Evolutionary conservation across 306 rosid genomes (phyloP).

Genomic region (Fragaria vesca): DNA sequence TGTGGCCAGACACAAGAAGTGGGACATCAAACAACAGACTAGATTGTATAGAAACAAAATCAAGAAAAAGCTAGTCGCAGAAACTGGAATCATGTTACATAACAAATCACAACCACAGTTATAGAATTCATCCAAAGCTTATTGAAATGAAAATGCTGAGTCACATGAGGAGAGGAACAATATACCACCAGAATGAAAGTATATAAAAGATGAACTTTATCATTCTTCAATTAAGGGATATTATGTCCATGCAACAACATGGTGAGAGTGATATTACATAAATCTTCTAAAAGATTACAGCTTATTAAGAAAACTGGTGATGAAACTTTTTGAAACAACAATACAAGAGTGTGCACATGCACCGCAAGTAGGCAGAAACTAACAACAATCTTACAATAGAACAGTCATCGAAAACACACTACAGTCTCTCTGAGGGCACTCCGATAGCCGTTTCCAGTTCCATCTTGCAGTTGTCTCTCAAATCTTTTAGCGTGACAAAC

Average conservation of each 20-base stretch:
- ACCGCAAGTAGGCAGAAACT: constrained; percentile 18
- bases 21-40: background rate
- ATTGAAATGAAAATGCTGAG: background rate
- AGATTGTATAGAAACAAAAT: background rate
- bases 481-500: constrained; percentile 47
- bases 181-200: background rate
- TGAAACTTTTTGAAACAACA: background rate
- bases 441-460: constrained; percentile 54
- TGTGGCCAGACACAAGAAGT: background rate
- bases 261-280: constrained; percentile 3
- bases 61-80: background rate
- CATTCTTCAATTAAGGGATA: background rate
- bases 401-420: constrained; percentile 24
- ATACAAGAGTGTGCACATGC: constrained; percentile 8
- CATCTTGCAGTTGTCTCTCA: constrained; percentile 82
- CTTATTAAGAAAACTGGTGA: constrained; percentile 10
- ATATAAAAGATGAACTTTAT: background rate
- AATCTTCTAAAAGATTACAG: background rate
- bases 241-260: constrained; percentile 1
- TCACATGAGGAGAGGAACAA: background rate
- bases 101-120: background rate
- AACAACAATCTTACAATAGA: constrained; percentile 38
- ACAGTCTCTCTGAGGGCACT: constrained; percentile 43
- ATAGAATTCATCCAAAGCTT: constrained; percentile 1
- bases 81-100: background rate